A percentile compares a stretch with the other conserved stretches of the same genome.
These are phyloP conservation scores for Lycium ferocissimum DNA, from an alignment of 257 asterid species.

Conservation along the genomic window DNA sequence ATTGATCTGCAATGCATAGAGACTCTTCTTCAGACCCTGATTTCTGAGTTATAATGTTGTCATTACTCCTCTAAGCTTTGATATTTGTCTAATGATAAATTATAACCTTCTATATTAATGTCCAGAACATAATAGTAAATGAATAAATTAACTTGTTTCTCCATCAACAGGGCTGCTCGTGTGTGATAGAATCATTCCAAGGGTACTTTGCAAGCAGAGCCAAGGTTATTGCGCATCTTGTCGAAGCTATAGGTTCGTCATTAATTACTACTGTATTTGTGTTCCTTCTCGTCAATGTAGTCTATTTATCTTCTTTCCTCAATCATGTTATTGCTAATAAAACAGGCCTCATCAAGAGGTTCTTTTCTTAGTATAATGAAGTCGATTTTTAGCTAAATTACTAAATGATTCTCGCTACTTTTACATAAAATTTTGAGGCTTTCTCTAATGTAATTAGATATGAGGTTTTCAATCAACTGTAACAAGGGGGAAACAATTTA, in stretches of 20 bases:
- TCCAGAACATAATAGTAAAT: not conserved
- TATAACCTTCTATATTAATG: not conserved
- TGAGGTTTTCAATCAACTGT: not conserved
- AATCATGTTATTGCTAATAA: not conserved
- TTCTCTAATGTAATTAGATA: not conserved
- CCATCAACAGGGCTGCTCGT: slow-evolving; percentile 69
- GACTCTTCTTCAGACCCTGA: not conserved
- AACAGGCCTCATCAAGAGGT: not conserved
- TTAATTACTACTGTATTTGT: not conserved
- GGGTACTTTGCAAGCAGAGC: slow-evolving; percentile 64
- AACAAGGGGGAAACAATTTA: not conserved
- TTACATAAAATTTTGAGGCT: not conserved
- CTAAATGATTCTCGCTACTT: not conserved
- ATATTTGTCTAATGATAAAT: not conserved
- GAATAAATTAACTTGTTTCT: slow-evolving; percentile 15
- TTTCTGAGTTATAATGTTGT: not conserved
- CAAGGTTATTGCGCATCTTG: slow-evolving; percentile 67
- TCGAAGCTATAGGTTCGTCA: slow-evolving; percentile 86
- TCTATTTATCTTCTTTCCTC: not conserved
- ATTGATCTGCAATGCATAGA: not conserved
- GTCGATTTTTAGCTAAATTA: not conserved
- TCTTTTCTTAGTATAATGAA: not conserved
- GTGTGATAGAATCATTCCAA: slow-evolving; percentile 64
- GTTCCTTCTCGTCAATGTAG: slow-evolving; percentile 5
- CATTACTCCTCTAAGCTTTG: not conserved